These are phyloP conservation scores for Blastomyces silverae DNA, from an alignment of 2,329 filamentous ascomycete species.

Conservation along the genomic window DNA sequence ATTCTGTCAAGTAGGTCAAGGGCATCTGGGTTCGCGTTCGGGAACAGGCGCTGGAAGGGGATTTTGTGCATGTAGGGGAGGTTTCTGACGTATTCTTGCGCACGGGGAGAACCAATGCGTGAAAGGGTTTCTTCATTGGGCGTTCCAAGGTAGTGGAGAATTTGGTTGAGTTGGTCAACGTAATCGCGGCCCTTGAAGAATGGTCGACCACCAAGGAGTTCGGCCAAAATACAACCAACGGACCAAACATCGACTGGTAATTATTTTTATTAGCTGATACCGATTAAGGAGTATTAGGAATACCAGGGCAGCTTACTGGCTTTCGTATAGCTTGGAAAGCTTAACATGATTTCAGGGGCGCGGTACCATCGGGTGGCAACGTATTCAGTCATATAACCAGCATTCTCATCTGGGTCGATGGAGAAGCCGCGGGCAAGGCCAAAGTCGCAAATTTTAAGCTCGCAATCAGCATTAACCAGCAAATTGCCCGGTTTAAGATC, in stretches of 20 bases:
- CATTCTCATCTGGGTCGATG: constrained; percentile 94
- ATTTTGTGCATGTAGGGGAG: constrained; percentile 92
- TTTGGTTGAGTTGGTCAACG: constrained; percentile 98
- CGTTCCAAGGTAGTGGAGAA: constrained; percentile 93
- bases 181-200: constrained; percentile 99
- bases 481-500: constrained; percentile 96
- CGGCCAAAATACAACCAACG: constrained; percentile 93
- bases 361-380: constrained; percentile 98
- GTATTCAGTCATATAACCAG: constrained; percentile 99
- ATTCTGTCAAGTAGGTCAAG: constrained; percentile 93
- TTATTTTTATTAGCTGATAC: background rate
- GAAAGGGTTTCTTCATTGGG: constrained; percentile 91
- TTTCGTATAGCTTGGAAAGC: constrained; percentile 99
- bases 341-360: constrained; percentile 98
- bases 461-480: constrained; percentile 96
- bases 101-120: constrained; percentile 88
- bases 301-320: constrained; percentile 65
- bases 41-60: constrained; percentile 80
- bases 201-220: constrained; percentile 87
- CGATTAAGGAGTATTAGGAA: background rate
- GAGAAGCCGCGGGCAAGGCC: constrained; percentile 94
- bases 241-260: constrained; percentile 95
- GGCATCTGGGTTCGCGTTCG: constrained; percentile 89
- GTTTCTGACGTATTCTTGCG: constrained; percentile 97
- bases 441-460: constrained; percentile 99